phyloP scores from a whole-genome alignment of 148 eudicot genomes.

The Cornus florida region DNA sequence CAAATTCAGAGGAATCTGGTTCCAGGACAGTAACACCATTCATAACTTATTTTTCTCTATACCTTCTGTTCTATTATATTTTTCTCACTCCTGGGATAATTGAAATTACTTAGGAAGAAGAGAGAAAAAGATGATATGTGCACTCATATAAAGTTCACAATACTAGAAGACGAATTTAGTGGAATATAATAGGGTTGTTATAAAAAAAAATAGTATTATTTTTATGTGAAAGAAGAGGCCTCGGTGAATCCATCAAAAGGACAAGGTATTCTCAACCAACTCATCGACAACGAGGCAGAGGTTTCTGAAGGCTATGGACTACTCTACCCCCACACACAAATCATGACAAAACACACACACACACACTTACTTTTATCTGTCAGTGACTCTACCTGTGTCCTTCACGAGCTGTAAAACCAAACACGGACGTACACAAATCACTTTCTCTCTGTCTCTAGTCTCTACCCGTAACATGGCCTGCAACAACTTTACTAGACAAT shows the following conservation, averaged over 20 bases:
- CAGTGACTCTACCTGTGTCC: neutral
- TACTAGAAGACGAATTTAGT: neutral
- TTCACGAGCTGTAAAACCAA: conserved; percentile 33
- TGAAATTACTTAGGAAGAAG: neutral
- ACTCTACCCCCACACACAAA: conserved; percentile 13
- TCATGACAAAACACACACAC: conserved; percentile 26
- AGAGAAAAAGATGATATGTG: conserved; percentile 14
- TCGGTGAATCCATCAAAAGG: conserved; percentile 20
- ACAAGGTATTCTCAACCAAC: conserved; percentile 16
- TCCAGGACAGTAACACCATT: conserved; percentile 48
- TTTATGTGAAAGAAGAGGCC: conserved; percentile 13
- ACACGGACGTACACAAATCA: conserved; percentile 9
- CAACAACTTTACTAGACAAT: conserved; percentile 18
- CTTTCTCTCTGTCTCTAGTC: neutral
- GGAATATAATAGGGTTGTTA: neutral
- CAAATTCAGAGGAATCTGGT: conserved; percentile 56
- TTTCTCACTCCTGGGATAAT: conserved; percentile 2
- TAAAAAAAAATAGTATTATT: neutral
- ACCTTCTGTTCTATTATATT: neutral
- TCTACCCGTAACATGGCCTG: conserved; percentile 7
- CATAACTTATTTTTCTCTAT: conserved; percentile 28
- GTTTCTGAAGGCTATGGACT: conserved; percentile 15
- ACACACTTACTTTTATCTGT: too few relatives aligned
- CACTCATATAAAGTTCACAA: neutral
- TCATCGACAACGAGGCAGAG: conserved; percentile 24